Evolutionary conservation across 805 yeast genomes (phyloP).

Genomic region (Kregervanrija delftensis): DNA sequence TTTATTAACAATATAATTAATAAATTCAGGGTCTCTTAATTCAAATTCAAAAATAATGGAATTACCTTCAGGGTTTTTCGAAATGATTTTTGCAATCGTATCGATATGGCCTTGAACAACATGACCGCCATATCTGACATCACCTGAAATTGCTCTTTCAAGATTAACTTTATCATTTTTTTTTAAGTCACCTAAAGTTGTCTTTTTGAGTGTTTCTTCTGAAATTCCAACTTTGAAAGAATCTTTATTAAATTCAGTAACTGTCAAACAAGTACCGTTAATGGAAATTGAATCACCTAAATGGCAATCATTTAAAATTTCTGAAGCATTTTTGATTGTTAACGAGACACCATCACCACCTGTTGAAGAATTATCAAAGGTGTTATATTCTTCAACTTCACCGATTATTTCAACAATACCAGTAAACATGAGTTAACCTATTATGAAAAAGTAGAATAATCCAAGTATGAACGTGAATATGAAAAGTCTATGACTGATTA

Average conservation of each 20-base stretch:
- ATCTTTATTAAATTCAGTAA: conserved; percentile 60
- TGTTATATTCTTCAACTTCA: conserved; percentile 39
- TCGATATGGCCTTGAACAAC: conserved; percentile 98
- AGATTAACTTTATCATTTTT: conserved; percentile 66
- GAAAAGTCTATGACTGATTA: too few relatives aligned
- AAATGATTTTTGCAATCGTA: conserved; percentile 65
- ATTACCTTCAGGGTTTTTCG: conserved; percentile 56
- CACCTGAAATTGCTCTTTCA: conserved; percentile 81
- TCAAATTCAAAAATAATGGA: conserved; percentile 71
- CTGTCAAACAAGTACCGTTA: conserved; percentile 89
- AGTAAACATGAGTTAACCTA: conserved; percentile 61
- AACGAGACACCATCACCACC: conserved; percentile 76
- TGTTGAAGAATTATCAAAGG: conserved; percentile 39
- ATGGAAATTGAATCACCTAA: conserved; percentile 91
- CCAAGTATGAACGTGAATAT: too few relatives aligned
- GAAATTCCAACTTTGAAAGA: conserved; percentile 86
- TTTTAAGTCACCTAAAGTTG: conserved; percentile 61
- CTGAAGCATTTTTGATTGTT: conserved; percentile 52
- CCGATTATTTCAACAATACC: conserved; percentile 90
- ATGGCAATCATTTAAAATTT: conserved; percentile 72
- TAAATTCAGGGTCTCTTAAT: conserved; percentile 54
- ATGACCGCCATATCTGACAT: conserved; percentile 92
- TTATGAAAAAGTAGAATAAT: not conserved
- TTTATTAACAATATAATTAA: conserved; percentile 82
- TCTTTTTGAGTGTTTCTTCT: conserved; percentile 82